phyloP scores from a whole-genome alignment of 108 stramenopile genomes.

The Cyclotella atomus region DNA sequence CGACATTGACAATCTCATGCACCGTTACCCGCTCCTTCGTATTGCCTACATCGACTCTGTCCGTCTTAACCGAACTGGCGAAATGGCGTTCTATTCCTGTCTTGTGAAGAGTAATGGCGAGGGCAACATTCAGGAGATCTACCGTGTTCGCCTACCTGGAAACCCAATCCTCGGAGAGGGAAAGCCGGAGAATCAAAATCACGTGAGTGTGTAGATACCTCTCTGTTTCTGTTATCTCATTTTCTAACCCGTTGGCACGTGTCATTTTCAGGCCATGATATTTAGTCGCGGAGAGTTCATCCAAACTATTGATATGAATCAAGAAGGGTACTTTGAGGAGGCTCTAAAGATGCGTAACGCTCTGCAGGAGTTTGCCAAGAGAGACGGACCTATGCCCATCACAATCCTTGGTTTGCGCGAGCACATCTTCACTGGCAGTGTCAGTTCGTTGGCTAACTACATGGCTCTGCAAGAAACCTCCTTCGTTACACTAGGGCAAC shows the following conservation, averaged over 20 bases:
- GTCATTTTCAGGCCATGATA: slow-evolving; percentile 87
- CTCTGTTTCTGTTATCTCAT: not conserved
- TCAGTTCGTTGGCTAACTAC: slow-evolving; percentile 97
- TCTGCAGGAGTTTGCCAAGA: slow-evolving; percentile 94
- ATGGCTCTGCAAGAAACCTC: slow-evolving; percentile 98
- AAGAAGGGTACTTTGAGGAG: slow-evolving; percentile 99
- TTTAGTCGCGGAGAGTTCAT: slow-evolving; percentile 96
- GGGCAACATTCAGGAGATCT: slow-evolving; percentile 89
- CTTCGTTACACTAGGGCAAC: slow-evolving; percentile 97
- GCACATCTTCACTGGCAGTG: slow-evolving; percentile 99
- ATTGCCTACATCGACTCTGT: slow-evolving; percentile 97
- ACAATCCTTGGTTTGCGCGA: slow-evolving; percentile 97
- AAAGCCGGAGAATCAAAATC: slow-evolving; percentile 99
- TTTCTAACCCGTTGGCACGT: too few species aligned
- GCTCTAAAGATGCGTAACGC: slow-evolving; percentile 97
- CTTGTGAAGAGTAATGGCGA: slow-evolving; percentile 90
- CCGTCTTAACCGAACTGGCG: slow-evolving; percentile 82
- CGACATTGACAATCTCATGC: slow-evolving; percentile 96
- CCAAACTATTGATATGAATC: slow-evolving; percentile 99
- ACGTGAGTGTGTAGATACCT: slow-evolving; percentile 42
- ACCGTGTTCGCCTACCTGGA: slow-evolving; percentile 95
- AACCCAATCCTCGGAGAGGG: slow-evolving; percentile 98
- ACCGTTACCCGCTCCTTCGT: slow-evolving; percentile 91
- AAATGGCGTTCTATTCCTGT: slow-evolving; percentile 88
- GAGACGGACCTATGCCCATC: slow-evolving; percentile 88